Base-by-base conservation (phyloP, 2,329 filamentous ascomycete species). In the Penicillium janthinellum region DNA sequence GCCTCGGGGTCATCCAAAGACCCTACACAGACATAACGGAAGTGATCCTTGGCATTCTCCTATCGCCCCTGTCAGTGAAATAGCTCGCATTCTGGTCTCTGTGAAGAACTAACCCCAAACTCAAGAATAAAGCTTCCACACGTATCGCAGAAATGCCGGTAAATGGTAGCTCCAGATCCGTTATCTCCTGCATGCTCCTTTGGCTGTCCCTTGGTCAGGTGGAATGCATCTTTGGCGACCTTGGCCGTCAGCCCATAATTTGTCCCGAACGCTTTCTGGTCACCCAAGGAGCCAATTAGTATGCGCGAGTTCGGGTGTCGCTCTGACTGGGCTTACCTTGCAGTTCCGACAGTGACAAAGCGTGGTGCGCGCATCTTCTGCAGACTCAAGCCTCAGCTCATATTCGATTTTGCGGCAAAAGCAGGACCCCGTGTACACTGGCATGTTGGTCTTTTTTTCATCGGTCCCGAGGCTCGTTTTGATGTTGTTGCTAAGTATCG, bases 301-400 rank as follows among this genome's bases (percentile, higher is more conserved):
- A 17, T 2, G 15, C 25, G 1, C 20, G 14, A 14, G 5, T 5
- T 51, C 22, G 22, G 3, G 5, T 28, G n/a, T 37, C 3, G 6
- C 17, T 14, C 5, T 31, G 1, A 20, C 31, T 11, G 22, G 41
- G 54, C 35, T 10, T 62, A 79, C 78, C 69, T 82, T 84, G 73
- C 83, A 85, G 65, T 79, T 83, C 17, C 69, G 62, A 65, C 83
- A 85, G 67, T 85, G 82, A 63, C 83, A 85, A 15, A 85, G 65
- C 10, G 77, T 82, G 1, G 82, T 83, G 22, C 82, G 73, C 2
- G 82, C 82, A 25, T 84, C 76, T 7, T 80, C 77, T 5, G 76
- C 73, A 7, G 79, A 78, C 2, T 68, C 62, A 1, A 85, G 74
- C 0, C 72, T 70, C 49, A 85, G 72, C 15, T 75, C 71, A 60